Conservation (phyloP, 1,284 basidiomycete species). For the Tylopilus sp. region DNA sequence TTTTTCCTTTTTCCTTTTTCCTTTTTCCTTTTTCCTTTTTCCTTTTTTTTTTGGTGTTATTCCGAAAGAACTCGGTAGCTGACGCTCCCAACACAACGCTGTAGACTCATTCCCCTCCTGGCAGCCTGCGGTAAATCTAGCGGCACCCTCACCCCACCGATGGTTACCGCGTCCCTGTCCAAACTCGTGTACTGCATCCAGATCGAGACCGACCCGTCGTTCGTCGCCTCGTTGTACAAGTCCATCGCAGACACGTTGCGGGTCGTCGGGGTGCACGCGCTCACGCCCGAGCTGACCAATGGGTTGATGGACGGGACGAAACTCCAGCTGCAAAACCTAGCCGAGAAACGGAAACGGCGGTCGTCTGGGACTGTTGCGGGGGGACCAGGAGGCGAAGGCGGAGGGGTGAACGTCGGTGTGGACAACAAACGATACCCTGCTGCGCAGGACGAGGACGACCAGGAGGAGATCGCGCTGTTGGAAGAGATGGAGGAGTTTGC, state of each 20-base stretch:
- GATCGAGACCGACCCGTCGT: slow-evolving; percentile 65
- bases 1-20: too few species aligned
- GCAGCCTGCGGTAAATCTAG: slow-evolving; percentile 67
- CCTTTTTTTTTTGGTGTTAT: too few species aligned
- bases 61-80: not conserved
- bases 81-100: not conserved
- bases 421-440: not conserved
- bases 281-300: slow-evolving; percentile 49
- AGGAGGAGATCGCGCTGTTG: slow-evolving; percentile 37
- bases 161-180: slow-evolving; percentile 65
- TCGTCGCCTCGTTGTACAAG: slow-evolving; percentile 73
- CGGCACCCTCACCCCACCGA: slow-evolving; percentile 58
- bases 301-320: slow-evolving; percentile 63
- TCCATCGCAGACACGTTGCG: slow-evolving; percentile 65
- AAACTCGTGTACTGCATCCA: slow-evolving; percentile 64
- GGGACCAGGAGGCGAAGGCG: not conserved
- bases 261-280: slow-evolving; percentile 50
- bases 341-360: slow-evolving; percentile 58
- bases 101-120: slow-evolving; percentile 70
- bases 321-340: slow-evolving; percentile 59
- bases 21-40: not conserved
- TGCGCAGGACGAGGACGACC: slow-evolving; percentile 35
- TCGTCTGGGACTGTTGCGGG: slow-evolving; percentile 37
- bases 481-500: slow-evolving; percentile 65
- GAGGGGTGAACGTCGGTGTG: not conserved